These are phyloP conservation scores for Entophlyctis helioformis DNA, from an alignment of 192 early-diverging fungal genomes.

Conservation along the genomic window DNA sequence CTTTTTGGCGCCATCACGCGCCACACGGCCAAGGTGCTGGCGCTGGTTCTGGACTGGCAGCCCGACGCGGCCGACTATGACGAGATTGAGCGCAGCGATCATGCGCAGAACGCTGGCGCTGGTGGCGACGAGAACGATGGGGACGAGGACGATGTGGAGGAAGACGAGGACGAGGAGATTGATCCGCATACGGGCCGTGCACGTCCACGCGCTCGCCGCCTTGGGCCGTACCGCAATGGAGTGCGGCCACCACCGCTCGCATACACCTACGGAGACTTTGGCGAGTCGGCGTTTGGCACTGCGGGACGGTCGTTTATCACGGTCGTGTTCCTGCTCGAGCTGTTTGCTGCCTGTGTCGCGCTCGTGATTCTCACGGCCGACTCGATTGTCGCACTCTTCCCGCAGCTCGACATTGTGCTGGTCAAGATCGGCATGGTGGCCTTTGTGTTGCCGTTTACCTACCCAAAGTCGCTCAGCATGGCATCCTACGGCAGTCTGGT, in stretches of 20 bases:
- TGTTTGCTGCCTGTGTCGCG: conserved; percentile 25
- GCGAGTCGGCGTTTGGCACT: conserved; percentile 30
- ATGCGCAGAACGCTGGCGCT: too few relatives aligned
- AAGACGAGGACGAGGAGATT: neutral
- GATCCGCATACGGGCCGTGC: conserved; percentile 2
- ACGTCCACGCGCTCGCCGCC: neutral
- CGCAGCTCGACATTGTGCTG: conserved; percentile 7
- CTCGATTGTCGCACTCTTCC: conserved; percentile 17
- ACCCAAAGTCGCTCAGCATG: conserved; percentile 28
- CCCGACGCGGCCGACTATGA: neutral
- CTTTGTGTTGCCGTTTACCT: conserved; percentile 40
- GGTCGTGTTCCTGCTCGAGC: conserved; percentile 30
- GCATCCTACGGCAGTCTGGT: conserved; percentile 42
- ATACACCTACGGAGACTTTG: conserved; percentile 17
- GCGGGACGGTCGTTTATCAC: conserved; percentile 22
- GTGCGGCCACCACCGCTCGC: neutral
- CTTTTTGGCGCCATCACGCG: conserved; percentile 8
- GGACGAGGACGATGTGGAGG: neutral
- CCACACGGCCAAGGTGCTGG: conserved; percentile 12
- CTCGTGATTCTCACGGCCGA: conserved; percentile 29
- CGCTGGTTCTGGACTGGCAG: conserved; percentile 2
- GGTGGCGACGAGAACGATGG: conserved; percentile 1
- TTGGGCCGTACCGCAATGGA: neutral
- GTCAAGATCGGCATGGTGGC: conserved; percentile 29
- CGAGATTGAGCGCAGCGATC: neutral